A percentile compares a stretch with the other conserved stretches of the same genome.
Conservation (phyloP, 106 monocot species). For the Dactylorhiza incarnata region DNA sequence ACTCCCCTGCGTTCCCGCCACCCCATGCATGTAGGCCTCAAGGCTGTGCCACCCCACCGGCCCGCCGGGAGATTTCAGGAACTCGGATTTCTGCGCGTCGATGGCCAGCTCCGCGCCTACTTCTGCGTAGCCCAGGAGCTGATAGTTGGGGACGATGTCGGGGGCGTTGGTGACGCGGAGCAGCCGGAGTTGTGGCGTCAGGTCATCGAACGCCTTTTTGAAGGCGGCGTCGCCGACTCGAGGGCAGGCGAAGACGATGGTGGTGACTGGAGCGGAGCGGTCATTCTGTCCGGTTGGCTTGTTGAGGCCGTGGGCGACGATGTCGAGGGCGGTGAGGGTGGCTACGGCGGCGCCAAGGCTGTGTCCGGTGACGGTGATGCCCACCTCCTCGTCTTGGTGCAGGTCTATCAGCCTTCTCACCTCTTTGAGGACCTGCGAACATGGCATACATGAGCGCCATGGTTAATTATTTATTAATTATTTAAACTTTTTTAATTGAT, state of each 20-base stretch:
- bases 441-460: too few species aligned
- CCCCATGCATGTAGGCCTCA: conserved; percentile 72
- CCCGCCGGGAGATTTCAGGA: conserved; percentile 47
- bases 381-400: conserved; percentile 62
- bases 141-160: conserved; percentile 71
- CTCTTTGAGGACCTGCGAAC: conserved; percentile 53
- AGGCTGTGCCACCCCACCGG: conserved; percentile 53
- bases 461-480: too few species aligned
- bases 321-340: conserved; percentile 60
- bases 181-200: conserved; percentile 22
- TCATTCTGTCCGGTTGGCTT: conserved; percentile 1
- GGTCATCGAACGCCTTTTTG: conserved; percentile 26
- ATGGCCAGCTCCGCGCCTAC: conserved; percentile 50
- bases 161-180: conserved; percentile 45
- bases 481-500: too few species aligned
- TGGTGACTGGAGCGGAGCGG: conserved; percentile 41
- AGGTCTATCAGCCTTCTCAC: conserved; percentile 40
- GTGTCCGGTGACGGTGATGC: conserved; percentile 83
- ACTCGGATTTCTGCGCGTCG: conserved; percentile 44
- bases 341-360: conserved; percentile 71
- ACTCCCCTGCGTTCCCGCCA: conserved; percentile 60
- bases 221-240: conserved; percentile 67
- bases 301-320: conserved; percentile 52
- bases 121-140: conserved; percentile 44
- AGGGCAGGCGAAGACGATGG: conserved; percentile 67